Evolutionary conservation across 768 basidiomycete species (phyloP).

Genomic region (Amanita inopinata): DNA sequence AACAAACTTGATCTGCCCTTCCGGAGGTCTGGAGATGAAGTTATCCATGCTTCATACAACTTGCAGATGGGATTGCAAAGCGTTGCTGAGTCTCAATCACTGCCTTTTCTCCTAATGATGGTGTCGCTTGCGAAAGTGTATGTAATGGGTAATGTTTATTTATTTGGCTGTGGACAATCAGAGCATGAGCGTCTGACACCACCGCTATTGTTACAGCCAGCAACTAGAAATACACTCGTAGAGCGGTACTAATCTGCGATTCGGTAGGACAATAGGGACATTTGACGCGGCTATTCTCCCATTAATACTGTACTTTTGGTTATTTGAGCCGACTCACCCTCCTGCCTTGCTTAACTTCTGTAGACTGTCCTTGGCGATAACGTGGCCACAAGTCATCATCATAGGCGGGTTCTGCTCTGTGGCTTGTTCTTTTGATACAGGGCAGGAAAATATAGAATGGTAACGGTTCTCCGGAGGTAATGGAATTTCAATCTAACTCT

Average conservation of each 20-base stretch:
- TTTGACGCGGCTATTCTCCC: slow-evolving; percentile 67
- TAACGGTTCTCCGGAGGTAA: slow-evolving; percentile 80
- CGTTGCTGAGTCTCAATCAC: too few relatives aligned
- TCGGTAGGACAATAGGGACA: slow-evolving; percentile 95
- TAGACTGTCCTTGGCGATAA: slow-evolving; percentile 87
- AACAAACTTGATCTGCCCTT: slow-evolving; percentile 15
- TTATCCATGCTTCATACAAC: slow-evolving; percentile 2
- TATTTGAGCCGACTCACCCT: slow-evolving; percentile 30
- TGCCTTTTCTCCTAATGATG: too few relatives aligned
- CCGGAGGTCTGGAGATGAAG: not conserved
- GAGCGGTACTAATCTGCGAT: slow-evolving; percentile 42
- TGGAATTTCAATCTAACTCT: slow-evolving; percentile 82
- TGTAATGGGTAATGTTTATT: too few relatives aligned
- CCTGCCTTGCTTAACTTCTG: slow-evolving; percentile 82
- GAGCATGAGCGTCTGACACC: too few relatives aligned
- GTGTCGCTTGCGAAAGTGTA: too few relatives aligned
- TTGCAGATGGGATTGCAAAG: too few relatives aligned
- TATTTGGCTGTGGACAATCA: too few relatives aligned
- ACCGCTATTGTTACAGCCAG: too few relatives aligned
- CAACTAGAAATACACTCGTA: slow-evolving; percentile 59
- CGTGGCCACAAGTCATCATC: slow-evolving; percentile 97
- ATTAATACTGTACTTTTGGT: slow-evolving; percentile 7
- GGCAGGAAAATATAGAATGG: slow-evolving; percentile 96
- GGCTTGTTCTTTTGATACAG: slow-evolving; percentile 95
- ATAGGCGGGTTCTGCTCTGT: slow-evolving; percentile 91